These are phyloP conservation scores for Malus orientalis DNA, from an alignment of 306 rosid species.

Conservation along the genomic window DNA sequence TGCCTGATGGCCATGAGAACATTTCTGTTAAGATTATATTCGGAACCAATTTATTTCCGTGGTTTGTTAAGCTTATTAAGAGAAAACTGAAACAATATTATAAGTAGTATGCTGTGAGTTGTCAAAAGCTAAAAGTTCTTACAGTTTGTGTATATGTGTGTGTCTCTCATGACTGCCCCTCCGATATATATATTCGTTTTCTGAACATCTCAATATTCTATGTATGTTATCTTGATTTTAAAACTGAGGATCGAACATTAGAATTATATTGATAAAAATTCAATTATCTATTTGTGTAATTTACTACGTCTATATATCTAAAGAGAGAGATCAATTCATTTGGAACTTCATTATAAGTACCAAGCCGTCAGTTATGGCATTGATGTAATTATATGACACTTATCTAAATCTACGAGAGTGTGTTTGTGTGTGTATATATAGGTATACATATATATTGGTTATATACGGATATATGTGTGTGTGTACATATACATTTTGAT, in stretches of 20 bases:
- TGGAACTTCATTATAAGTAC: background rate
- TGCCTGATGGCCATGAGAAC: background rate
- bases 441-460: background rate
- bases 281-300: background rate
- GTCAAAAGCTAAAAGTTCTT: no score
- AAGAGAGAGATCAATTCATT: background rate
- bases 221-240: background rate
- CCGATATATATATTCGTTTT: background rate
- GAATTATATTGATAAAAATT: no score
- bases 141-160: no score
- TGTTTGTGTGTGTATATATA: background rate
- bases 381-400: background rate
- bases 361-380: background rate
- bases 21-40: background rate
- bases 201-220: background rate
- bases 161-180: no score
- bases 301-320: background rate
- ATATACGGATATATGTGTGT: background rate
- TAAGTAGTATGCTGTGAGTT: no score
- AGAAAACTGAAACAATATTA: no score
- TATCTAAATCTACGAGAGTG: background rate
- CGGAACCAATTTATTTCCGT: background rate
- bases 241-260: no score
- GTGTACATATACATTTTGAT: background rate
- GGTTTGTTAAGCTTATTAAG: background rate